Conservation (phyloP, 116 monocot species). For the Zostera marina region DNA sequence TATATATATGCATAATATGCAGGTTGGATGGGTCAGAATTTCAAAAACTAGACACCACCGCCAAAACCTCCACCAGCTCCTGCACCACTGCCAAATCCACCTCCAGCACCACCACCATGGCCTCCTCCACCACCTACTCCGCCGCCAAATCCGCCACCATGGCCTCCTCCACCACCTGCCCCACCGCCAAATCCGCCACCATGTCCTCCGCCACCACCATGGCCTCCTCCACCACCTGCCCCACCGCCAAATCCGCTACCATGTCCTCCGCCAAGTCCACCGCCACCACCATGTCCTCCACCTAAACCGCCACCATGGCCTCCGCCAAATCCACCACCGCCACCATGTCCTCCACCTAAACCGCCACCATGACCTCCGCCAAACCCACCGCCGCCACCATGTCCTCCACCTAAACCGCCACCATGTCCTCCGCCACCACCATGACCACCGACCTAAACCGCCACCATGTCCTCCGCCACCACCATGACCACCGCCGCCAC, state of each 20-base stretch:
- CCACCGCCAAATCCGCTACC: neutral
- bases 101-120: neutral
- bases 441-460: neutral
- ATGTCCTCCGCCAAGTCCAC: neutral
- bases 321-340: neutral
- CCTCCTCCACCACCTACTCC: neutral
- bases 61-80: neutral
- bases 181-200: conserved; percentile 1
- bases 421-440: neutral
- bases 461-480: too few relatives aligned
- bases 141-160: neutral
- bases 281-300: neutral
- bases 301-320: neutral
- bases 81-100: neutral
- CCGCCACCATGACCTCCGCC: neutral
- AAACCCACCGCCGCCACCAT: neutral
- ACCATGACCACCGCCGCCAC: too few relatives aligned
- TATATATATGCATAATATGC: too few relatives aligned
- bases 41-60: neutral
- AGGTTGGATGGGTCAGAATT: too few relatives aligned
- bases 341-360: neutral
- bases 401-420: neutral
- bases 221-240: neutral
- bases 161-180: neutral
- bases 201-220: neutral